These are phyloP conservation scores for Metschnikowia dekortorum DNA, from an alignment of 805 yeast species.

Conservation along the genomic window DNA sequence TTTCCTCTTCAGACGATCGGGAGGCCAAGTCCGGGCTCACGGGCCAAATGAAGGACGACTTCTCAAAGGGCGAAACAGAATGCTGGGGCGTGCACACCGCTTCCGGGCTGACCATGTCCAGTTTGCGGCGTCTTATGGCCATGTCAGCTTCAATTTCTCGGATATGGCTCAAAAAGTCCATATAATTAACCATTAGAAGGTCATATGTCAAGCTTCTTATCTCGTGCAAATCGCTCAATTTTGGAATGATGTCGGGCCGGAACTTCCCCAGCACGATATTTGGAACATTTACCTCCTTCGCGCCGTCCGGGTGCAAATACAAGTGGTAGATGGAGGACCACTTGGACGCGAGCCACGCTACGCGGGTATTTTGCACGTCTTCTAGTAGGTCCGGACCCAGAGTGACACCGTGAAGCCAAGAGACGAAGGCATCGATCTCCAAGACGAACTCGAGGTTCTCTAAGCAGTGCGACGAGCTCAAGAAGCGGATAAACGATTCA, in stretches of 20 bases:
- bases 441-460: conserved; percentile 35
- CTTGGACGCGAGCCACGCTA: conserved; percentile 7
- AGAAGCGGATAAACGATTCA: conserved; percentile 23
- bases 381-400: conserved; percentile 9
- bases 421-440: conserved; percentile 19
- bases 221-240: conserved; percentile 10
- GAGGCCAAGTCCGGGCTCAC: not conserved
- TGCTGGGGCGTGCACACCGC: not conserved
- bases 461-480: conserved; percentile 29
- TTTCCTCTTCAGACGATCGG: not conserved
- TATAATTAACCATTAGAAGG: conserved; percentile 28
- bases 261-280: conserved; percentile 19
- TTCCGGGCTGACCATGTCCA: conserved; percentile 13
- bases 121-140: conserved; percentile 14
- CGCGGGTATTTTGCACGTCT: conserved; percentile 7
- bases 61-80: not conserved
- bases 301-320: conserved; percentile 26
- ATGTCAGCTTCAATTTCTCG: conserved; percentile 9
- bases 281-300: conserved; percentile 34
- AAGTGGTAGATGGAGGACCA: conserved; percentile 27
- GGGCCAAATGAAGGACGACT: conserved; percentile 1
- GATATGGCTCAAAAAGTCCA: conserved; percentile 26
- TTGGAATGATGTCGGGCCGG: conserved; percentile 20
- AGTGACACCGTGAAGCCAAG: conserved; percentile 2
- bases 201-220: conserved; percentile 24